phyloP scores from a whole-genome alignment of 2,329 filamentous ascomycete species.

The Phaeosphaeriaceae sp. region DNA sequence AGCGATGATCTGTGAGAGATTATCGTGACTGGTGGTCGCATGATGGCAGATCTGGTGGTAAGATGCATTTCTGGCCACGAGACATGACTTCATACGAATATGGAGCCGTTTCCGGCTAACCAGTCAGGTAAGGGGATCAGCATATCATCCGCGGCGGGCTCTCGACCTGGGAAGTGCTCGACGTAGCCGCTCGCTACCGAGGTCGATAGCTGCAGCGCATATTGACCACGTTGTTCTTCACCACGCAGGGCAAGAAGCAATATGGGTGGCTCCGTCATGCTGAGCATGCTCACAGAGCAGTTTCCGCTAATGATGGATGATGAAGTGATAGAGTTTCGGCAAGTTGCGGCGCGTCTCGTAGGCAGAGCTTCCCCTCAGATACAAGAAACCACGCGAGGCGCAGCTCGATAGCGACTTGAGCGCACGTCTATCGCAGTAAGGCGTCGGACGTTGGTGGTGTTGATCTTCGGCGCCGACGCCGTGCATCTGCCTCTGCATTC shows the following conservation, averaged over 20 bases:
- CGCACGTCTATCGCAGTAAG: slow-evolving; percentile 1
- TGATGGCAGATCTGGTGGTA: slow-evolving; percentile 16
- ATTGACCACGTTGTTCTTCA: slow-evolving; percentile 23
- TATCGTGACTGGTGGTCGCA: slow-evolving; percentile 14
- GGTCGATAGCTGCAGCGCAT: slow-evolving; percentile 22
- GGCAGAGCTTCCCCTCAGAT: slow-evolving; percentile 1
- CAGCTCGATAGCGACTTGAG: slow-evolving; percentile 10
- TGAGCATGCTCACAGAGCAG: not conserved
- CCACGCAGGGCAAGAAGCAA: slow-evolving; percentile 9
- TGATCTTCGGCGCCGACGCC: slow-evolving; percentile 12
- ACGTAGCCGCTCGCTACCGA: slow-evolving; percentile 36
- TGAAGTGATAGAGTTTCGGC: not conserved
- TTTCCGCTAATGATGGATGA: not conserved
- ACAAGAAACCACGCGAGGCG: slow-evolving; percentile 11
- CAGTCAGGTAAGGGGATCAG: slow-evolving; percentile 26
- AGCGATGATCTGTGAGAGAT: slow-evolving; percentile 11
- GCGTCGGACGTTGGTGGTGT: slow-evolving; percentile 12
- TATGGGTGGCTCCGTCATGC: not conserved
- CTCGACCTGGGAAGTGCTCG: slow-evolving; percentile 16
- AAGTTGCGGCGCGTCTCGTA: slow-evolving; percentile 9
- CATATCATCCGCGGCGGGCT: slow-evolving; percentile 23
- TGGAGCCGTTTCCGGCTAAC: slow-evolving; percentile 18
- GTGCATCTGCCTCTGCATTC: slow-evolving; percentile 3
- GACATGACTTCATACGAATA: slow-evolving; percentile 29
- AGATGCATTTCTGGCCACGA: slow-evolving; percentile 21